Evolutionary conservation across 306 rosid species (phyloP).

Genomic region (Cyamopsis tetragonoloba): DNA sequence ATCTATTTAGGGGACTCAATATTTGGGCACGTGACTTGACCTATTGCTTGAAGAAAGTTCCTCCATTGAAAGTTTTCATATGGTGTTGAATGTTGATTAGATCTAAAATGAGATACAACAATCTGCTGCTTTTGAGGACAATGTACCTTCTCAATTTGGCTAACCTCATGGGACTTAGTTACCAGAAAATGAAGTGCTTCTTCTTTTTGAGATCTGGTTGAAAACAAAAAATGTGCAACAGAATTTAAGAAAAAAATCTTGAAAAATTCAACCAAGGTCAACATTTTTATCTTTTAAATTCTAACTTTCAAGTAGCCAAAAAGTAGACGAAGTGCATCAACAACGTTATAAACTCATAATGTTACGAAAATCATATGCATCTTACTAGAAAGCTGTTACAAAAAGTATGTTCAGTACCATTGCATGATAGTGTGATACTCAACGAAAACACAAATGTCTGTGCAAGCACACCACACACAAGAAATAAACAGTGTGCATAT

Average conservation of each 20-base stretch:
- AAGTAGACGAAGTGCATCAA: constrained; percentile 12
- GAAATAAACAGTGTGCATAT: not conserved
- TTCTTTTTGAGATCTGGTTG: constrained; percentile 73
- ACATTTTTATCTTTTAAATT: constrained; percentile 5
- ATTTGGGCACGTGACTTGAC: not conserved
- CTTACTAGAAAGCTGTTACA: not conserved
- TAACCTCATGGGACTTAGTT: constrained; percentile 65
- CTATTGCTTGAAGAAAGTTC: not conserved
- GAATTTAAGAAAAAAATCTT: not conserved
- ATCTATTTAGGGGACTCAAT: not conserved
- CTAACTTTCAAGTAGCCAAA: constrained; percentile 17
- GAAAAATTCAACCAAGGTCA: constrained; percentile 20
- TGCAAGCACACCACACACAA: not conserved
- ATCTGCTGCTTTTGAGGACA: constrained; percentile 22
- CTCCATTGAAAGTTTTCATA: not conserved
- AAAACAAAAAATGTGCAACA: constrained; percentile 21
- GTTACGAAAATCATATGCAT: not conserved
- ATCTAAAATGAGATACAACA: constrained; percentile 11
- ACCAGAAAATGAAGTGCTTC: constrained; percentile 78
- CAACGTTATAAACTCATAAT: not conserved
- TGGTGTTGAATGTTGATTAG: not conserved
- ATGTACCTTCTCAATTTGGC: constrained; percentile 77
- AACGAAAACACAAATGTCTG: not conserved
- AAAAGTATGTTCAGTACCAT: not conserved
- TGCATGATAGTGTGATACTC: not conserved